Percentiles rank a stretch among this genome's conserved stretches.
phyloP scores from a whole-genome alignment of 2,329 filamentous ascomycete species.

The Epichloe gansuensis region DNA sequence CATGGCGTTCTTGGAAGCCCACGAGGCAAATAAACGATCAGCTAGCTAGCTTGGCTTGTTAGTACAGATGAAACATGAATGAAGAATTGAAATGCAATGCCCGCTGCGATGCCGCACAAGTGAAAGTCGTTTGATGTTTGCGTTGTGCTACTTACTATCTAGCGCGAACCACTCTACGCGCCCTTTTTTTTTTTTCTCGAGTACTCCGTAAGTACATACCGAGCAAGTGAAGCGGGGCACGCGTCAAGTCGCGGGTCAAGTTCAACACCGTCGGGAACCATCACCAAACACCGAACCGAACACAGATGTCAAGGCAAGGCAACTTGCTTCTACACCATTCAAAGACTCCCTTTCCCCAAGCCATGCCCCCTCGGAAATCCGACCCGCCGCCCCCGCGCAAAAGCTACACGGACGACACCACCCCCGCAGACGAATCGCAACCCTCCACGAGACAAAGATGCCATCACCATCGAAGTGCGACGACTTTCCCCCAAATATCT shows the following conservation, averaged over 20 bases:
- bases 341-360: neutral
- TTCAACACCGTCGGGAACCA: neutral
- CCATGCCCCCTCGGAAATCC: slow-evolving; percentile 45
- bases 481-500: neutral
- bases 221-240: neutral
- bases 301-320: neutral
- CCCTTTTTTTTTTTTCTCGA: too few species aligned
- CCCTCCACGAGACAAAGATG: slow-evolving; percentile 17
- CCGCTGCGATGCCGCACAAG: too few species aligned
- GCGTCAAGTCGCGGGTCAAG: neutral
- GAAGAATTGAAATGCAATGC: too few species aligned
- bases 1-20: neutral
- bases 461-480: slow-evolving; percentile 40
- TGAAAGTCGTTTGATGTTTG: too few species aligned
- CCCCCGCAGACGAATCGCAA: slow-evolving; percentile 5
- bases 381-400: slow-evolving; percentile 26
- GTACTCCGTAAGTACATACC: too few species aligned
- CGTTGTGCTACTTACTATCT: too few species aligned
- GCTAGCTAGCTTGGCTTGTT: neutral
- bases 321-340: neutral
- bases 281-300: neutral
- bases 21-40: neutral
- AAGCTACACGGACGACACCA: slow-evolving; percentile 30
- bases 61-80: neutral
- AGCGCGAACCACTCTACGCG: neutral